Conservation (phyloP, 2,329 filamentous ascomycete genomes). For the Botrytis hyacinthi region DNA sequence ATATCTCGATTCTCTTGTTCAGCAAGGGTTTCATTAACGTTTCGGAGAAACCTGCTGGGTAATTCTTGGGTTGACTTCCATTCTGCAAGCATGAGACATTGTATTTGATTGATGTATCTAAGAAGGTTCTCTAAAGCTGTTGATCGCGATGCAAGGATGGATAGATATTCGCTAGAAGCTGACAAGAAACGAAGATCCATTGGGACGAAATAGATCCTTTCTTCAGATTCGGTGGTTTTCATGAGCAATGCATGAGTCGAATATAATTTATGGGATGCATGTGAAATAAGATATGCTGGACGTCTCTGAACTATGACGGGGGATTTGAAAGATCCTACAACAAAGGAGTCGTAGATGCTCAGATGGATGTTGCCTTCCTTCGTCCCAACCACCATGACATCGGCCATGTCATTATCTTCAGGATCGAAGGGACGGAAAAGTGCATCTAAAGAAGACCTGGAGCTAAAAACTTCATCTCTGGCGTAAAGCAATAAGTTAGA, state of each 20-base stretch:
- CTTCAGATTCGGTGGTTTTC: conserved; percentile 43
- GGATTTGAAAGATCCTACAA: conserved; percentile 65
- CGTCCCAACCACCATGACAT: conserved; percentile 74
- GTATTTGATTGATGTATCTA: conserved; percentile 78
- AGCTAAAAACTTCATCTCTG: conserved; percentile 40
- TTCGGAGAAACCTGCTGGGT: conserved; percentile 72
- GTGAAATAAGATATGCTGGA: conserved; percentile 46
- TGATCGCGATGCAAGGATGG: conserved; percentile 80
- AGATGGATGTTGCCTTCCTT: conserved; percentile 70
- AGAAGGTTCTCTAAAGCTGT: conserved; percentile 85
- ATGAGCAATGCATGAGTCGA: conserved; percentile 76
- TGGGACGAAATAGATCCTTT: conserved; percentile 61
- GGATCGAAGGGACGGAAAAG: conserved; percentile 45
- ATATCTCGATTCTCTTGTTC: conserved; percentile 65
- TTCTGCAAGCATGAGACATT: conserved; percentile 75
- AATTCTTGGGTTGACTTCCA: conserved; percentile 82
- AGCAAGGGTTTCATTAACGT: conserved; percentile 71
- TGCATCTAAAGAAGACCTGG: conserved; percentile 38
- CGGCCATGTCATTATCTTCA: conserved; percentile 69
- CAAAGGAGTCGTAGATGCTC: conserved; percentile 82
- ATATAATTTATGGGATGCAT: conserved; percentile 69
- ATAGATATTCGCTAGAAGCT: conserved; percentile 74
- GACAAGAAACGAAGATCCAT: conserved; percentile 83
- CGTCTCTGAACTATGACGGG: conserved; percentile 38
- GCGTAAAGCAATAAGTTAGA: conserved; percentile 4